Conservation (phyloP, 1,139 yeast genomes). For the Kazachstania sp. region DNA sequence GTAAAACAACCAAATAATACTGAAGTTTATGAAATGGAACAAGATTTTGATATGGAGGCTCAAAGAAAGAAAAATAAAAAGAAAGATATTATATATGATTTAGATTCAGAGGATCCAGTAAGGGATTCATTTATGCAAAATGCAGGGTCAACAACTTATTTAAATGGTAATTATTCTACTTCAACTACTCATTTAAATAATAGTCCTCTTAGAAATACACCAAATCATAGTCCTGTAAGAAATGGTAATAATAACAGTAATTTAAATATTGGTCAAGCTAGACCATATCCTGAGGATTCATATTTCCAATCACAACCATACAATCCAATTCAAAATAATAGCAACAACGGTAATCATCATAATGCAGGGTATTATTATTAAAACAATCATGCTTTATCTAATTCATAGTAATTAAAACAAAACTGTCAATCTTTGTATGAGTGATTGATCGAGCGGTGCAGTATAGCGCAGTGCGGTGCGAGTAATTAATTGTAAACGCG, state of each 20-base stretch:
- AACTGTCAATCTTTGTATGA: too few relatives aligned
- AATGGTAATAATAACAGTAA: neutral
- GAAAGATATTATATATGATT: constrained; percentile 2
- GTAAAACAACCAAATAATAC: constrained; percentile 10
- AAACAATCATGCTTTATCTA: too few relatives aligned
- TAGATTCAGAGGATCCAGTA: neutral
- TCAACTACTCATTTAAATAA: neutral
- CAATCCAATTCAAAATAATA: neutral
- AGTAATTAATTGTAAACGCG: too few relatives aligned
- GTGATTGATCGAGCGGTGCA: too few relatives aligned
- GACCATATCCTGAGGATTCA: constrained; percentile 4
- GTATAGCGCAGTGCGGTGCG: too few relatives aligned
- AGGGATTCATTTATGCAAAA: neutral
- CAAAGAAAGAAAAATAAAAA: constrained; percentile 15
- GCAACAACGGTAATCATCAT: neutral
- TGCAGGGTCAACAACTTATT: neutral
- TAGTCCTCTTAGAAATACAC: neutral
- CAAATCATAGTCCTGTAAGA: neutral
- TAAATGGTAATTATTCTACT: neutral
- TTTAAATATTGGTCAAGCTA: neutral
- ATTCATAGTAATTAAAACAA: too few relatives aligned
- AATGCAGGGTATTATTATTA: neutral
- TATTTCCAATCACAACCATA: neutral
- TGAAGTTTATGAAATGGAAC: constrained; percentile 26
- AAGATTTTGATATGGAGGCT: constrained; percentile 29